Evolutionary conservation across 306 rosid species (phyloP).

Genomic region (Acacia acuminata): DNA sequence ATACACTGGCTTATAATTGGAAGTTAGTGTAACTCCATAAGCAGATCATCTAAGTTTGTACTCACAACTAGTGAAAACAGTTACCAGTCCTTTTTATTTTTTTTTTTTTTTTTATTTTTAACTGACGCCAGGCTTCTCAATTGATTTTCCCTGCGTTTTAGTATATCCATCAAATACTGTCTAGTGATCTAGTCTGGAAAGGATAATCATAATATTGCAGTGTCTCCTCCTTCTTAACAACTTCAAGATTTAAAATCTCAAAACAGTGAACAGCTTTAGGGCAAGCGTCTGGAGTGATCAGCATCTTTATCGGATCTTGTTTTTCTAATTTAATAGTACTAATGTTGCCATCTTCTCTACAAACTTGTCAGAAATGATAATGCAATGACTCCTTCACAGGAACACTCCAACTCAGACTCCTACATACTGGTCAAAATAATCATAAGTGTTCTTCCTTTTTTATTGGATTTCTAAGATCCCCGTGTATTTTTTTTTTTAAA

Average conservation of each 20-base stretch:
- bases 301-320: constrained; percentile 31
- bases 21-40: too few relatives aligned
- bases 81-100: too few relatives aligned
- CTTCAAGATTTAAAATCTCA: constrained; percentile 14
- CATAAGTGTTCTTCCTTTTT: neutral
- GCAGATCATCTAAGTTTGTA: too few relatives aligned
- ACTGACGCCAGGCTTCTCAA: too few relatives aligned
- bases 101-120: too few relatives aligned
- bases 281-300: neutral
- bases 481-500: neutral
- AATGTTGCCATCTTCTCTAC: neutral
- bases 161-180: too few relatives aligned
- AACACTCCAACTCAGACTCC: neutral
- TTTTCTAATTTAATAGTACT: neutral
- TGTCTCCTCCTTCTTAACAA: constrained; percentile 17
- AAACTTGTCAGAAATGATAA: constrained; percentile 14
- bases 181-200: too few relatives aligned
- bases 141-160: too few relatives aligned
- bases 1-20: too few relatives aligned
- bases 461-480: neutral
- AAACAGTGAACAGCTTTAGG: neutral
- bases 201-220: neutral
- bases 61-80: too few relatives aligned
- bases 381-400: neutral
- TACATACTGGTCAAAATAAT: neutral